Evolutionary conservation across 768 basidiomycete species (phyloP), one percentile per base, ranked within the genome.

Genomic region (Clitopilus passeckerianus): DNA sequence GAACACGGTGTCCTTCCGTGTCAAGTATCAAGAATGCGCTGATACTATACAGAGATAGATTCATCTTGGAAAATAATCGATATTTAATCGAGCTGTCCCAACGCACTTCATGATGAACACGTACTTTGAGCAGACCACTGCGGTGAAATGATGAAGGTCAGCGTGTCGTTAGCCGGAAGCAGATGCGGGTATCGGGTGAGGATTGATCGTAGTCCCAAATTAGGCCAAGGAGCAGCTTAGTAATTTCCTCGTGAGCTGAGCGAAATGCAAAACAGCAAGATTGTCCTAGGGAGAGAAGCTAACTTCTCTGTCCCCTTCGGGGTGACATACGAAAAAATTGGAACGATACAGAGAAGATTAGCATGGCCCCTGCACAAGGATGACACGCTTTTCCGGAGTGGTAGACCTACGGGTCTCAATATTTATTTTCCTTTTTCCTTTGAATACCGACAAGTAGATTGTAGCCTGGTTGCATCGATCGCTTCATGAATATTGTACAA

Each of bases 341-440:
- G 91, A 95, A 95, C 93, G 91, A 95, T 96, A 95, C 94, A 95
- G 93, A 96, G 94, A 95, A 96, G 95, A 95, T 96, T 95, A 95
- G 94, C 94, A 97, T 96, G 92, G 95, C 94, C 95, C 95, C 95
- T 96, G 95, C 95, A 96, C 94, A 96, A 95, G 93, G 93, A 95
- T 95, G 95, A 95, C 93, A 95, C 91, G 90, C 90, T 93, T 90
- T 89, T 83, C 87, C 88, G 87, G 89, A 90, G 89, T 90, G 88
- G 89, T 89, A 89, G 80, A 80, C 60, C 74, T 75, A 75, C 71
- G 74, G 74, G 64, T 74, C 72, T 75, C 74, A 75, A 75, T 74
- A 75, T 75, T 75, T 75, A 75, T 75, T 73, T 69, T 71, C 10
- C 27, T 33, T 50, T 53, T 44, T 41, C 46, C 23, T 15, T 27